phyloP scores from a whole-genome alignment of 768 basidiomycete species.

The Psilocybe cubensis region DNA sequence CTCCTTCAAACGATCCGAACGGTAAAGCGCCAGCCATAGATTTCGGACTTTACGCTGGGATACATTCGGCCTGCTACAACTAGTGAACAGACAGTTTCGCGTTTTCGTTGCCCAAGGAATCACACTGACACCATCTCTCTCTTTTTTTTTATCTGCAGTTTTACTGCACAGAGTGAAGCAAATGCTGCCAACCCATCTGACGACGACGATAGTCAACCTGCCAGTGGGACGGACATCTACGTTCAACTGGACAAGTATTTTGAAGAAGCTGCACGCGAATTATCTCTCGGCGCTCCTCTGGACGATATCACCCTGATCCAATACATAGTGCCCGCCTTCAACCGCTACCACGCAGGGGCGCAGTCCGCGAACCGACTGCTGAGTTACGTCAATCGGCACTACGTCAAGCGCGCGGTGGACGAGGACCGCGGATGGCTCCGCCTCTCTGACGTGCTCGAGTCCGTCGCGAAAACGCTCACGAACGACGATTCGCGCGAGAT shows the following conservation, averaged over 20 bases:
- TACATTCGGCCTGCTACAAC: conserved; percentile 84
- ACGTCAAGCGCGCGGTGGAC: conserved; percentile 75
- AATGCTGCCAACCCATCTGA: conserved; percentile 18
- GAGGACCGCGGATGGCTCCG: conserved; percentile 82
- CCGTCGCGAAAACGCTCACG: conserved; percentile 54
- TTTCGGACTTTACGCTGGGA: conserved; percentile 72
- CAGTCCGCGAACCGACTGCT: conserved; percentile 72
- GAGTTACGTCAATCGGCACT: conserved; percentile 80
- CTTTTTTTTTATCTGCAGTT: conserved; percentile 36
- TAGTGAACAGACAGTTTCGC: conserved; percentile 51
- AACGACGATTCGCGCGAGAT: conserved; percentile 61
- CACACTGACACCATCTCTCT: conserved; percentile 19
- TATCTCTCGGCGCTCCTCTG: conserved; percentile 63
- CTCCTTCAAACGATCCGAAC: conserved; percentile 57
- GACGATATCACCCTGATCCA: conserved; percentile 70
- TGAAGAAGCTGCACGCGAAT: conserved; percentile 59
- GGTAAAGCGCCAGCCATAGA: conserved; percentile 74
- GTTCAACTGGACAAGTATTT: conserved; percentile 75
- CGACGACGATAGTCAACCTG: conserved; percentile 16
- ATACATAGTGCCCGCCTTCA: conserved; percentile 74
- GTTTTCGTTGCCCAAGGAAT: conserved; percentile 1
- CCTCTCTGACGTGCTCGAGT: conserved; percentile 64
- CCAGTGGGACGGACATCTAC: conserved; percentile 72
- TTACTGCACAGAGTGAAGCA: conserved; percentile 60
- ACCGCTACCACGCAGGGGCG: conserved; percentile 69